A percentile compares a stretch with the other conserved stretches of the same genome.
phyloP scores from a whole-genome alignment of 116 monocot species.

The Zostera marina region DNA sequence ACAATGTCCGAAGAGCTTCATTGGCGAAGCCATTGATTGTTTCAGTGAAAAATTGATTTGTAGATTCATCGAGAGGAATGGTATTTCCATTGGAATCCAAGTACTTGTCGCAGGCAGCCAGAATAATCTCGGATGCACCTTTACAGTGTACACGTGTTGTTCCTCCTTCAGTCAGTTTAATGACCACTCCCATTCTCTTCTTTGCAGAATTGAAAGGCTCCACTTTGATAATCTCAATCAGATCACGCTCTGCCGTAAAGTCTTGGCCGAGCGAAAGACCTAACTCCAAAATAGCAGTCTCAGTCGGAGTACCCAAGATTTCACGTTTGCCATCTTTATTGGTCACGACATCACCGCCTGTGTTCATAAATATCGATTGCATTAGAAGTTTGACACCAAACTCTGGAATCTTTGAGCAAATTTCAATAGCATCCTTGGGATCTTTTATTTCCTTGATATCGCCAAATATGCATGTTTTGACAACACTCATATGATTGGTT shows the following conservation, averaged over 20 bases:
- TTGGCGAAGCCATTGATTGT: constrained; percentile 57
- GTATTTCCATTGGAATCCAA: constrained; percentile 31
- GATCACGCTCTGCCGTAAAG: constrained; percentile 22
- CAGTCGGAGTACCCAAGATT: constrained; percentile 72
- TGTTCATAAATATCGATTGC: constrained; percentile 61
- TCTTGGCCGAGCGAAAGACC: constrained; percentile 47
- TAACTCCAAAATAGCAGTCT: constrained; percentile 63
- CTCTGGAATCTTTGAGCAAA: constrained; percentile 30
- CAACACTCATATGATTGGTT: constrained; percentile 69
- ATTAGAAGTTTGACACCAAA: constrained; percentile 30
- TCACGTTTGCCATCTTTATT: constrained; percentile 32
- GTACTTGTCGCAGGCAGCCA: constrained; percentile 40
- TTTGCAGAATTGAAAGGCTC: constrained; percentile 77
- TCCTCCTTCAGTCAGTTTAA: constrained; percentile 31
- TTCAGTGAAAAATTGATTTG: constrained; percentile 13
- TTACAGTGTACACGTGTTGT: constrained; percentile 35
- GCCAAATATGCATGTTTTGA: constrained; percentile 52
- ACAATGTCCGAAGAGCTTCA: constrained; percentile 70
- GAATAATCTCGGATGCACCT: constrained; percentile 69
- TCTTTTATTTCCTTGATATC: constrained; percentile 19
- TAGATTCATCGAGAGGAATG: constrained; percentile 28
- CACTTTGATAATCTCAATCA: constrained; percentile 35
- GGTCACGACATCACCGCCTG: constrained; percentile 52
- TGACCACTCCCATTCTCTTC: constrained; percentile 58
- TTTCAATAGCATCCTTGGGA: constrained; percentile 5